Base-by-base conservation (phyloP, 768 basidiomycete species). In the Pleurotus platypus region DNA sequence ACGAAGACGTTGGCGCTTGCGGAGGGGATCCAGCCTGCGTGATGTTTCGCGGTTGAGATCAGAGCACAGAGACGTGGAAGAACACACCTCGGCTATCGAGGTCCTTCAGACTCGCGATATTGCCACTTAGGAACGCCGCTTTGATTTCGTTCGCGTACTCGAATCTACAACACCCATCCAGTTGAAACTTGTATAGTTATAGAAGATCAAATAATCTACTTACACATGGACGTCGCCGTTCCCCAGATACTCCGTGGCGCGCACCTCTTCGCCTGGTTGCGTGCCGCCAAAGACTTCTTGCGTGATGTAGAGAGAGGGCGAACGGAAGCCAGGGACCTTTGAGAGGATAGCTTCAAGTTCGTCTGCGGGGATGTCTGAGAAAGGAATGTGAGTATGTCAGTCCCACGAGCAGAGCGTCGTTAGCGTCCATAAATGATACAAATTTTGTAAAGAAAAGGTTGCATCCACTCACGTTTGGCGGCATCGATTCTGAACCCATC, bases 401-500 rank as follows among this genome's bases (percentile, higher is more conserved):
- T 5, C 24, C 2, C 24, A 24, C 4, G 24, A 24, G 4, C 4
- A 9, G 30, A 30, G 30, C 1, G 30, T 24, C 5, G 24, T 24
- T 24, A 24, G 24, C 4, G 24, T 5, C 24, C 24, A 24, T 5
- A 24, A 24, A 24, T 5, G 4, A 24, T 5, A 5, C 24, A 30
- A 30, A 11, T 20, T 20, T 20, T 20, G 20, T 20, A 20, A 20
- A 20, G 20, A 20, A 20, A 20, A 20, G 1, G 8, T 0, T 2
- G 8, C 30, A 2, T 35, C 8, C 2, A 35, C 30, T 35, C 9
- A 86, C 85, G 76, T 71, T 89, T 89, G 0, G 85, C 76, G 12
- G 86, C 84, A 63, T 89, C 86, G 18, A 87, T 69, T 1, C 86
- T 75, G 22, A 87, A 69, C 0, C 86, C 86, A 57, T 85, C 82